Conservation (phyloP, 441 rosid species). For the Arabidopsis hybrid region DNA sequence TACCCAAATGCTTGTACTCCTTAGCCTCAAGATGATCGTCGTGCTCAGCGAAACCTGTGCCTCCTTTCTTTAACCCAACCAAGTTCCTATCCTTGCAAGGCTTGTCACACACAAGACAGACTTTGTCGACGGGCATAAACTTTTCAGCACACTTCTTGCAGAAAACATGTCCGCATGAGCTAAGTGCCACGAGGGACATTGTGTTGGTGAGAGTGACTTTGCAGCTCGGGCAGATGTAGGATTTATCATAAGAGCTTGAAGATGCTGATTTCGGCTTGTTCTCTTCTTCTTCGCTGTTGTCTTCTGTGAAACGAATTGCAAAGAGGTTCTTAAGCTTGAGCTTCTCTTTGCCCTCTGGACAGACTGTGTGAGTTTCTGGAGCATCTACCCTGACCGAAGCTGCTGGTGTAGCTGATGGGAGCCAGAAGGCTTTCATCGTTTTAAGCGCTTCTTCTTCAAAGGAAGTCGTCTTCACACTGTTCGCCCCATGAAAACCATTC, state of each 20-base stretch:
- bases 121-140: conserved; percentile 69
- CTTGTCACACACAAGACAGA: conserved; percentile 71
- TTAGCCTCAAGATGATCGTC: conserved; percentile 73
- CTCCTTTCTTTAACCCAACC: conserved; percentile 76
- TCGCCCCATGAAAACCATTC: conserved; percentile 87
- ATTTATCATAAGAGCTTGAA: conserved; percentile 55
- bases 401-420: conserved; percentile 93
- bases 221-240: conserved; percentile 86
- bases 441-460: conserved; percentile 89
- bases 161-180: conserved; percentile 85
- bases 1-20: conserved; percentile 89
- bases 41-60: conserved; percentile 81
- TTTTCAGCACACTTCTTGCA: conserved; percentile 86
- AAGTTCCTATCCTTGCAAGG: conserved; percentile 70
- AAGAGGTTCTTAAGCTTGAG: conserved; percentile 79
- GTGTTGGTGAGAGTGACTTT: conserved; percentile 86
- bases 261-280: conserved; percentile 45
- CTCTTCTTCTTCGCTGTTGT: conserved; percentile 58
- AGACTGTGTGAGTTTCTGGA: conserved; percentile 63
- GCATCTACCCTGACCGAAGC: conserved; percentile 71
- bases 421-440: conserved; percentile 97
- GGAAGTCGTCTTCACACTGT: conserved; percentile 85
- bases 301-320: conserved; percentile 66
- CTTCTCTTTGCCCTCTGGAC: conserved; percentile 91
- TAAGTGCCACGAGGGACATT: conserved; percentile 62